Evolutionary conservation across 164 flowering plant genomes (phyloP).

Genomic region (Tetrastigma voinierianum): DNA sequence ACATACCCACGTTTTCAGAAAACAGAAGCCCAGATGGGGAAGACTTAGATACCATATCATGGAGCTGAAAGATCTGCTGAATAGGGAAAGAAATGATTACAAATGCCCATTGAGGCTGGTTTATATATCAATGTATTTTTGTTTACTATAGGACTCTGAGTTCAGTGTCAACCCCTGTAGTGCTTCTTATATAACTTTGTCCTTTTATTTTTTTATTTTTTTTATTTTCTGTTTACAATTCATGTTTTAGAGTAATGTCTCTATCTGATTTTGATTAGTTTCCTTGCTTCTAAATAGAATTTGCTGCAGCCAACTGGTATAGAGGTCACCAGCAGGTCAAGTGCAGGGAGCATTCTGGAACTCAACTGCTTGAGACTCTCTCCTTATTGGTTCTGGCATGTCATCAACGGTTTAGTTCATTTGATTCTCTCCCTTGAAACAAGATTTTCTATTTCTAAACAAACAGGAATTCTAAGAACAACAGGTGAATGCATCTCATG

Average conservation of each 20-base stretch:
- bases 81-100: conserved; percentile 62
- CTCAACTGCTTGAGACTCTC: conserved; percentile 70
- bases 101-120: conserved; percentile 20
- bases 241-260: neutral
- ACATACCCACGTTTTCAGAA: conserved; percentile 32
- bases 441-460: conserved; percentile 23
- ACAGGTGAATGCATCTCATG: conserved; percentile 26
- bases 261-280: conserved; percentile 3
- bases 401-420: conserved; percentile 56
- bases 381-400: conserved; percentile 60
- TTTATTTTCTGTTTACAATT: neutral
- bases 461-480: no score
- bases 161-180: neutral
- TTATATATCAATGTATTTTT: neutral
- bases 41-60: conserved; percentile 47
- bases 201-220: neutral
- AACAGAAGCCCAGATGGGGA: no score
- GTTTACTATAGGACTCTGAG: neutral
- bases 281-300: conserved; percentile 35
- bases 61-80: conserved; percentile 61
- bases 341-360: conserved; percentile 54
- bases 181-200: neutral
- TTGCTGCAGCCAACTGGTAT: conserved; percentile 38
- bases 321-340: conserved; percentile 28
- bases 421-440: conserved; percentile 56